Conservation (phyloP, 163 green algal species). For the Coccomyxa subellipsoidea region DNA sequence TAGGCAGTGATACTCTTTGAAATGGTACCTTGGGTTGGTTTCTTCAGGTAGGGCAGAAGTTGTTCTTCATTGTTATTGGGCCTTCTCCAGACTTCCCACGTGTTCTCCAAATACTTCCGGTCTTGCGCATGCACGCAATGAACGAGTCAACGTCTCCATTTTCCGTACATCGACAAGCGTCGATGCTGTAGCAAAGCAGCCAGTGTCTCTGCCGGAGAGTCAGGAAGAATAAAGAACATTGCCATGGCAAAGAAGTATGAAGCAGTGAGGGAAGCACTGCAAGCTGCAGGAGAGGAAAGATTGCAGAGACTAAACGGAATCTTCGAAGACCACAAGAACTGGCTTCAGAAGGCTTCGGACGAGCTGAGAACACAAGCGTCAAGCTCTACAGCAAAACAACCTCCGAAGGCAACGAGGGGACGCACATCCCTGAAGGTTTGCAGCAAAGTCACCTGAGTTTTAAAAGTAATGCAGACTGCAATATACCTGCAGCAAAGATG, state of each 20-base stretch:
- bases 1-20: neutral
- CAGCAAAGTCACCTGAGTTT: too few species aligned
- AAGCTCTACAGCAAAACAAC: neutral
- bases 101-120: too few species aligned
- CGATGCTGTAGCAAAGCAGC: too few species aligned
- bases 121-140: too few species aligned
- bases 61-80: too few species aligned
- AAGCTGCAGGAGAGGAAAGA: neutral
- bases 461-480: too few species aligned
- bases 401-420: neutral
- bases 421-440: neutral
- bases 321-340: neutral
- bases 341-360: neutral
- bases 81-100: too few species aligned
- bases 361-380: neutral
- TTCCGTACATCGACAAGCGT: too few species aligned
- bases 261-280: neutral
- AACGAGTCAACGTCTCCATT: too few species aligned
- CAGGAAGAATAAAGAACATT: too few species aligned
- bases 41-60: neutral
- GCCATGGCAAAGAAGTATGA: constrained; percentile 9
- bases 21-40: neutral
- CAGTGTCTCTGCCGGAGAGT: too few species aligned
- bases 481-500: too few species aligned
- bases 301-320: neutral